A percentile compares a stretch with the other conserved stretches of the same genome.
These are phyloP conservation scores for Fibroporia radiculosa DNA, from an alignment of 768 basidiomycete species.

Conservation along the genomic window DNA sequence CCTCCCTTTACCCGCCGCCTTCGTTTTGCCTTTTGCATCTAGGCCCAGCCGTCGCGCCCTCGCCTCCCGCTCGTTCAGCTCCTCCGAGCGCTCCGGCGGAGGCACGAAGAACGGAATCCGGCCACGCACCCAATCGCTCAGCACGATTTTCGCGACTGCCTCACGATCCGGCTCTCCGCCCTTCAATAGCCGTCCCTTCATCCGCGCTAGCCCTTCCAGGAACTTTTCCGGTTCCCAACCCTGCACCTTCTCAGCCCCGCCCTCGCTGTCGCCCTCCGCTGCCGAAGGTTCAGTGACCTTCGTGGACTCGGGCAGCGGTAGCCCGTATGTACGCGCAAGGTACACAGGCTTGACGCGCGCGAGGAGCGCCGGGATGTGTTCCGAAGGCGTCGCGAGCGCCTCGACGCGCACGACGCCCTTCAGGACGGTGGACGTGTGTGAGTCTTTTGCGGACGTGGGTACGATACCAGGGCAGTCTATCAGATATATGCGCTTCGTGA, in stretches of 20 bases:
- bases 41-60: conserved; percentile 32
- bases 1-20: conserved; percentile 24
- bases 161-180: conserved; percentile 93
- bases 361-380: conserved; percentile 86
- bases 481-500: conserved; percentile 93
- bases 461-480: conserved; percentile 99
- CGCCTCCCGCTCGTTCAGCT: conserved; percentile 56
- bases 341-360: conserved; percentile 90
- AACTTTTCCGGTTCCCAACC: conserved; percentile 73
- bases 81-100: conserved; percentile 78
- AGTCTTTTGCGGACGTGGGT: conserved; percentile 85
- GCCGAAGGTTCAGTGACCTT: no score
- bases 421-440: conserved; percentile 84
- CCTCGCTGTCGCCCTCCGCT: no score
- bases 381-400: conserved; percentile 85
- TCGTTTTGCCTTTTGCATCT: conserved; percentile 42
- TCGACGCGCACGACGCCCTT: conserved; percentile 97
- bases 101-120: conserved; percentile 94
- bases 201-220: conserved; percentile 77
- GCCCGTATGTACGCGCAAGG: conserved; percentile 76
- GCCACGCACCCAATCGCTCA: conserved; percentile 96
- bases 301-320: conserved; percentile 55
- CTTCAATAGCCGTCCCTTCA: conserved; percentile 87
- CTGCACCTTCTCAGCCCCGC: conserved; percentile 40
- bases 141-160: conserved; percentile 86